Conservation (phyloP, 495 filamentous ascomycete species). For the Stereocaulon alpinum region DNA sequence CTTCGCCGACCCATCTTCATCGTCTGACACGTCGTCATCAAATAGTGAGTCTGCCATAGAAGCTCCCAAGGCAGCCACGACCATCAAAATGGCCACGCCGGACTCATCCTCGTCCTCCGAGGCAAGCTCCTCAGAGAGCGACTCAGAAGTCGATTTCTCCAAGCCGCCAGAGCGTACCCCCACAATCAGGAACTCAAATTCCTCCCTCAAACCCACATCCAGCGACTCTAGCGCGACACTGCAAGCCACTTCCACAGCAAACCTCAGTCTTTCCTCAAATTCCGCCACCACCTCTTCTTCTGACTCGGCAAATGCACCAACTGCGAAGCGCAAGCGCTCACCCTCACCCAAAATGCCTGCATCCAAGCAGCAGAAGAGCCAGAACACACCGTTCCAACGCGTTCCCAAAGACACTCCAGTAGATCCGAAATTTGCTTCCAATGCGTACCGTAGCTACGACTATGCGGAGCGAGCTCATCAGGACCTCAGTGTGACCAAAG, state of each 20-base stretch:
- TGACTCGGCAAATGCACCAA: conserved; percentile 22
- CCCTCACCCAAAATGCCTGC: conserved; percentile 38
- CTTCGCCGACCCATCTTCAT: neutral
- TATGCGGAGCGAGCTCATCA: conserved; percentile 81
- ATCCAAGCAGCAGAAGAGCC: conserved; percentile 38
- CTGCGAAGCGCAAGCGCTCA: conserved; percentile 34
- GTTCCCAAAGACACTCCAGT: conserved; percentile 21
- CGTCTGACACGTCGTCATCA: conserved; percentile 9
- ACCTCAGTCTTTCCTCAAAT: conserved; percentile 33
- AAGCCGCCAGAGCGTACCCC: conserved; percentile 7
- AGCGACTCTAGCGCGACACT: conserved; percentile 28
- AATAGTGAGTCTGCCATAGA: conserved; percentile 13
- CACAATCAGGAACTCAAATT: neutral
- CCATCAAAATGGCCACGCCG: conserved; percentile 26
- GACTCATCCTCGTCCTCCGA: conserved; percentile 24
- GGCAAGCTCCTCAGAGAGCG: conserved; percentile 19
- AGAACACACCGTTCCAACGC: conserved; percentile 32
- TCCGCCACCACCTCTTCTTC: conserved; percentile 26
- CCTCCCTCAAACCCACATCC: conserved; percentile 15
- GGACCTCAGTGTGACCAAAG: conserved; percentile 81
- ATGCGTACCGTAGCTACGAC: conserved; percentile 69
- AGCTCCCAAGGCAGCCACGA: neutral
- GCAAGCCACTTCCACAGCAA: conserved; percentile 25
- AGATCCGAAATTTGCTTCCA: conserved; percentile 52
- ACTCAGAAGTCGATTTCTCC: conserved; percentile 15